Evolutionary conservation across 768 basidiomycete species (phyloP), one percentile per base, ranked within the genome.

Genomic region (Tylopilus felleus): DNA sequence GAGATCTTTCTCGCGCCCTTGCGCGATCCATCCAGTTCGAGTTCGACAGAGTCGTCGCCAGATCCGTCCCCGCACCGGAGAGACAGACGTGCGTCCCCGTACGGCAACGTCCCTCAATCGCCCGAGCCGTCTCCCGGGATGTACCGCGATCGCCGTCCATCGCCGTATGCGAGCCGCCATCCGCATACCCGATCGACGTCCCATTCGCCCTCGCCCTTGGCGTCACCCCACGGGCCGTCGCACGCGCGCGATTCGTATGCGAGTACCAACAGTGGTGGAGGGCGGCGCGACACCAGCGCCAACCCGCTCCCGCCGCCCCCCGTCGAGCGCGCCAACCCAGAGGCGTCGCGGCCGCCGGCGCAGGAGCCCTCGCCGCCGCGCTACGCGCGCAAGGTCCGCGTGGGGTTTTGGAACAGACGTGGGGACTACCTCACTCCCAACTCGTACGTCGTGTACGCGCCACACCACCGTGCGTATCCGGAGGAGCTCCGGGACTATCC

Each of bases 381-480:
- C 21, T 66, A 69, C 50, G 49, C 69, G 29, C 62, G 56, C 55
- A 71, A 75, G 53, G 49, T 74, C 9, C 83, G 86, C 19, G 69
- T 70, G 31, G 88, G 88, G 1, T 82, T 73, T 59, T 90, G 88
- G 88, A 90, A 90, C 59, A 64, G 77, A n/a, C 81, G 87, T 2
- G 88, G 88, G 0, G 88, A 90, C 64, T 81, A 88, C 59, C 75
- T 86, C 47, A 85, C 83, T 21, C 49, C 66, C 21, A 69, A 73
- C 19, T 76, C 77, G 44, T 84, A 72, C 60, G 74, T 88, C 57
- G 86, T 90, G 28, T 88, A 84, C 52, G 86, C 85, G 8, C 88
- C 88, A 1, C 68, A 65, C 0, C 68, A 75, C 8, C 66, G 69
- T 43, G 75, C 77, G n/a, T 83, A 83, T 60, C 88, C 88, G 1